phyloP scores from a whole-genome alignment of 148 eudicot species.

The Simmondsia chinensis region DNA sequence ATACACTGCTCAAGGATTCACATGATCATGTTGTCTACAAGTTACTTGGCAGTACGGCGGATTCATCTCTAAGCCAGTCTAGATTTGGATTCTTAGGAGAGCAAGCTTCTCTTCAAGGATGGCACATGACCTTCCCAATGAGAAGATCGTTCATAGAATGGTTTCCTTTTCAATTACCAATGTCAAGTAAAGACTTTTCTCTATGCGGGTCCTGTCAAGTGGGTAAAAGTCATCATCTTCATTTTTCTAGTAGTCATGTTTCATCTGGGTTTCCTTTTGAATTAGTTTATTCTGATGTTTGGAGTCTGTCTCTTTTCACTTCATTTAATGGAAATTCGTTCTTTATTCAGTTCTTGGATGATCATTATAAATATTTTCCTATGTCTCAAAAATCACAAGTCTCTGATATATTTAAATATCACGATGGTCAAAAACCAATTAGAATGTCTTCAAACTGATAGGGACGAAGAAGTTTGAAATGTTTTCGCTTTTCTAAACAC shows the following conservation, averaged over 20 bases:
- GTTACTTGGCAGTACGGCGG: background rate
- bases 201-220: background rate
- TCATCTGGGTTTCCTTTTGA: background rate
- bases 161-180: background rate
- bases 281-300: no score
- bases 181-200: background rate
- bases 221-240: background rate
- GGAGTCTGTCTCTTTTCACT: background rate
- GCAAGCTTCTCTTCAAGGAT: background rate
- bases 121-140: no score
- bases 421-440: background rate
- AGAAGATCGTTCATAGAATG: background rate
- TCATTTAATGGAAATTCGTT: background rate
- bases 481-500: background rate
- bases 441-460: background rate
- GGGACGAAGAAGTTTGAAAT: background rate
- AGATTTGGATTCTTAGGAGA: background rate
- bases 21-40: background rate
- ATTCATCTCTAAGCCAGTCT: no score
- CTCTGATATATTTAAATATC: background rate
- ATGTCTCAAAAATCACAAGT: slow-evolving; percentile 4
- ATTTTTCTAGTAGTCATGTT: background rate
- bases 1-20: background rate
- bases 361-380: background rate
- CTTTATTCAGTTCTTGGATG: background rate